These are phyloP conservation scores for Pseudogymnoascus sp. DNA, from an alignment of 2,329 filamentous ascomycete species.

Conservation along the genomic window DNA sequence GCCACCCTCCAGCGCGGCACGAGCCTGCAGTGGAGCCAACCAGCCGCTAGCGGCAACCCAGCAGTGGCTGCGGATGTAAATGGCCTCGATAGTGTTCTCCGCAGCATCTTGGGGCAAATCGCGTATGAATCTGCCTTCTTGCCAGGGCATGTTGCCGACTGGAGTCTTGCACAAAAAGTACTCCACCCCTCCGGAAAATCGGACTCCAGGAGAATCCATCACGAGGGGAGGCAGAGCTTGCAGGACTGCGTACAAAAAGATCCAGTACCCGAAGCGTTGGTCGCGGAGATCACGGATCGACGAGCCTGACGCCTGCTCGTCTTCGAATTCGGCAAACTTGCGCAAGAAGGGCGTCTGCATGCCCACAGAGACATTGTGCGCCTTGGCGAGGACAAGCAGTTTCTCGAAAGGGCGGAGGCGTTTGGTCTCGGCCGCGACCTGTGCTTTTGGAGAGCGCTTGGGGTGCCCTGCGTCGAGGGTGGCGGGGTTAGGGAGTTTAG, in stretches of 20 bases:
- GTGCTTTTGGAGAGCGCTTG: slow-evolving; percentile 61
- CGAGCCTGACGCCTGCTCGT: slow-evolving; percentile 56
- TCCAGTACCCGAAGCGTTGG: slow-evolving; percentile 67
- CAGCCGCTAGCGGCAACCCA: slow-evolving; percentile 58
- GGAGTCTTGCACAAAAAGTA: slow-evolving; percentile 76
- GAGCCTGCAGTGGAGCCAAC: slow-evolving; percentile 24
- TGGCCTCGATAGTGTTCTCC: slow-evolving; percentile 53
- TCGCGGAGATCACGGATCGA: slow-evolving; percentile 60
- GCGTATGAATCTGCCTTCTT: slow-evolving; percentile 55
- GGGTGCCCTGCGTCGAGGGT: slow-evolving; percentile 57
- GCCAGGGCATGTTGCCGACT: slow-evolving; percentile 65
- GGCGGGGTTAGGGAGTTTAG: slow-evolving; percentile 63
- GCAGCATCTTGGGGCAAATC: slow-evolving; percentile 54
- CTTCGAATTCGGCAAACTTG: slow-evolving; percentile 63
- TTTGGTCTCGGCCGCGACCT: slow-evolving; percentile 60
- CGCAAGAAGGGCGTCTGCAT: slow-evolving; percentile 54
- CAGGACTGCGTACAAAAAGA: slow-evolving; percentile 71
- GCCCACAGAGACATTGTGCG: slow-evolving; percentile 59
- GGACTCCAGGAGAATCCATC: slow-evolving; percentile 63
- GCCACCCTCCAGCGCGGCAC: neutral
- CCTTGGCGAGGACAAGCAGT: slow-evolving; percentile 65
- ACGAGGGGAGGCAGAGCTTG: slow-evolving; percentile 72
- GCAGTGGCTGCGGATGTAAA: slow-evolving; percentile 61
- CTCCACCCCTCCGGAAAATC: slow-evolving; percentile 63
- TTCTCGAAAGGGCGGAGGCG: slow-evolving; percentile 74